Conservation (phyloP, 202 grass and related monocot species). For the Bolboschoenoplectus hybrid region DNA sequence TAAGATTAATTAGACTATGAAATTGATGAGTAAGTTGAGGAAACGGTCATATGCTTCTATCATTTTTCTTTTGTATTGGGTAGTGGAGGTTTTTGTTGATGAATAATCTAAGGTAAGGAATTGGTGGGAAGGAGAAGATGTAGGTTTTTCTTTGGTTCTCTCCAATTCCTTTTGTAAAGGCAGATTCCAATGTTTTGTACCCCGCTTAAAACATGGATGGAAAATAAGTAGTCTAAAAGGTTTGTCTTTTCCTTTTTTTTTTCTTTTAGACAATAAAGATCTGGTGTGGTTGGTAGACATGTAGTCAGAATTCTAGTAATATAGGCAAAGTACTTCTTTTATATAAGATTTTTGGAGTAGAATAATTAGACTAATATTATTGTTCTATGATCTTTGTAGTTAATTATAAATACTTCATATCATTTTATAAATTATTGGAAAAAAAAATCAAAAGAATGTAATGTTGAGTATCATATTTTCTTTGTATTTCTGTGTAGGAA, state of each 20-base stretch:
- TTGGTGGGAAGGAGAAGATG: conserved; percentile 14
- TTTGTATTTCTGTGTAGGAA: background rate
- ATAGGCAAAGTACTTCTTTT: background rate
- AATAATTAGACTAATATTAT: background rate
- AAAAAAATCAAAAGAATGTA: background rate
- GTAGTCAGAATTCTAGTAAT: background rate
- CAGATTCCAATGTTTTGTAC: conserved; percentile 10
- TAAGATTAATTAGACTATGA: background rate
- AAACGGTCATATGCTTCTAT: background rate
- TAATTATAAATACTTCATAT: background rate
- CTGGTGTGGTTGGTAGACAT: conserved; percentile 10
- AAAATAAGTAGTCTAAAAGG: background rate
- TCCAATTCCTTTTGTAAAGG: background rate
- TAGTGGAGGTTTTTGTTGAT: conserved; percentile 21
- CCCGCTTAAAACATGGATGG: conserved; percentile 4
- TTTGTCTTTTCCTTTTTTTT: background rate
- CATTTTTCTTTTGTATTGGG: conserved; percentile 16
- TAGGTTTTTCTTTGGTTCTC: background rate
- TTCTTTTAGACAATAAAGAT: background rate
- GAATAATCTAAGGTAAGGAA: background rate
- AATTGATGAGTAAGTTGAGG: background rate
- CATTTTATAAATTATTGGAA: background rate
- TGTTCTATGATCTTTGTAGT: background rate
- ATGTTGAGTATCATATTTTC: background rate
- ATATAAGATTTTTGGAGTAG: background rate